Evolutionary conservation across 495 filamentous ascomycete species (phyloP), one percentile per base, ranked within the genome.

Genomic region (Entonaema liquescens): DNA sequence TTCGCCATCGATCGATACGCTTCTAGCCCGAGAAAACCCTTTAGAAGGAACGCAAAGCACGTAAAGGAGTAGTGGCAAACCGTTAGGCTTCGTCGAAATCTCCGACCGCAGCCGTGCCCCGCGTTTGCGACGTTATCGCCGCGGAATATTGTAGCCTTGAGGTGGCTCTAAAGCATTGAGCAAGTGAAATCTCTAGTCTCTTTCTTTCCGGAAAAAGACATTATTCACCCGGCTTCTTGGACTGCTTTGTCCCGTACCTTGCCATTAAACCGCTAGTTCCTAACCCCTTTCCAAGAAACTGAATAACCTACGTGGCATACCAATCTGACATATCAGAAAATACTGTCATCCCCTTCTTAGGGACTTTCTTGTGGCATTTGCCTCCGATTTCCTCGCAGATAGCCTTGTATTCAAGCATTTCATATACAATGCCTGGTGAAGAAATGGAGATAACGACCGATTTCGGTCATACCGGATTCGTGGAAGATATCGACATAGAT

Each of bases 401-500:
- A 62, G 38, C 33, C 47, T 40, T 53, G 28, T 38, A 25, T 29
- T 52, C 29, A 25, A 33, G 49, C 56, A 52, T 74, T 28, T 81
- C 83, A 52, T 81, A 84, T 56, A 80, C 77, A 53, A 89, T 90
- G 87, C 86, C 79, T 11, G 82, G 83, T 25, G 85, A 86, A 64
- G 78, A 78, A 44, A 87, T 88, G 85, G 84, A 88, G 68, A 83
- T 87, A 17, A 79, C 80, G n/a, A 82, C 83, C 28, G 83, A 86
- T 59, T 70, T 77, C 60, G 81, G 79, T 54, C 76, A 75, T 36
- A 35, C 77, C 56, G 74, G 62, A 40, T 73, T 80, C 42, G 86
- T 83, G 44, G 89, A 92, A 74, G 89, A 92, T 68, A 90, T 92
- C 59, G 91, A 93, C 62, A 91, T 93, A 70, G 90, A 93, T 68